phyloP scores from a whole-genome alignment of 345 rosid species.

The Tarenaya hassleriana region DNA sequence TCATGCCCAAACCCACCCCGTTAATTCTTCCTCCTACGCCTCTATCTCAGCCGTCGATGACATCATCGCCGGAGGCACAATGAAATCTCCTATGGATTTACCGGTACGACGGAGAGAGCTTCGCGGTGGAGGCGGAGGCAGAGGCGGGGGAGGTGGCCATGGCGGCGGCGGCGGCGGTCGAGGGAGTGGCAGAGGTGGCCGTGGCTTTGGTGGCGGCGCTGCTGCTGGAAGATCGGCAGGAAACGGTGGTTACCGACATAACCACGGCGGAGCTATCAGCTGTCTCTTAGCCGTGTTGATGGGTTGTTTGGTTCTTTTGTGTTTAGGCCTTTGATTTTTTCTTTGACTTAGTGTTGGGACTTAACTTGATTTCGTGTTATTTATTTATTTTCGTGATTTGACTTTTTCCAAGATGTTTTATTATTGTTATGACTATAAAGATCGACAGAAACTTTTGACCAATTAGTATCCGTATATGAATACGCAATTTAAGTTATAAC shows the following conservation, averaged over 20 bases:
- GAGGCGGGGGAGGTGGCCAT: background rate
- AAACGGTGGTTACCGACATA: conserved; percentile 10
- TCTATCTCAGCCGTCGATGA: conserved; percentile 11
- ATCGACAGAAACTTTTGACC: too few relatives aligned
- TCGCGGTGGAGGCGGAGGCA: conserved; percentile 9
- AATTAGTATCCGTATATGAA: too few relatives aligned
- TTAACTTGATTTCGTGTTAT: too few relatives aligned
- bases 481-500: too few relatives aligned
- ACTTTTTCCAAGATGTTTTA: too few relatives aligned
- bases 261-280: too few relatives aligned
- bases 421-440: too few relatives aligned
- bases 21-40: background rate
- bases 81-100: background rate
- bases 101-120: conserved; percentile 19
- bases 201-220: conserved; percentile 1
- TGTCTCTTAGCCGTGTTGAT: too few relatives aligned
- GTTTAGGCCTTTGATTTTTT: too few relatives aligned
- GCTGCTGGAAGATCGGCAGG: conserved; percentile 2
- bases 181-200: conserved; percentile 4
- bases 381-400: too few relatives aligned
- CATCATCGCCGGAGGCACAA: conserved; percentile 4
- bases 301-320: too few relatives aligned
- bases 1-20: conserved; percentile 6
- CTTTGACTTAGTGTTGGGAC: too few relatives aligned
- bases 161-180: background rate